Evolutionary conservation across 2,329 filamentous ascomycete species (phyloP).

Genomic region (Fusarium penzigii): DNA sequence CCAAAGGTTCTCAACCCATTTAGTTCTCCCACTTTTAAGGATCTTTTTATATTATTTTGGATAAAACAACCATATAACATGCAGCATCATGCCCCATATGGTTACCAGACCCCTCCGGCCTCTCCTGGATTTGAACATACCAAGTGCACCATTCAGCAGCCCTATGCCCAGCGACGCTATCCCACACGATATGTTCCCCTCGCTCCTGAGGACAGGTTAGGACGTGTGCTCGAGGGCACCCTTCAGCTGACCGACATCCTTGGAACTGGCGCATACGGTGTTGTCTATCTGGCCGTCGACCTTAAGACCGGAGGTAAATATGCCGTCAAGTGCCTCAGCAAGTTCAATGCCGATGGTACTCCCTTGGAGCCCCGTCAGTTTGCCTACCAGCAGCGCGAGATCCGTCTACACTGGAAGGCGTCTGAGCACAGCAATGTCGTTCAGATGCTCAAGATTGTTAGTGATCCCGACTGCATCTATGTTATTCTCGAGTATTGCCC

Average conservation of each 20-base stretch:
- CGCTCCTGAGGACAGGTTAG: constrained; percentile 81
- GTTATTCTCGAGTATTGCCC: constrained; percentile 97
- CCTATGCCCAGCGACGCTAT: constrained; percentile 40
- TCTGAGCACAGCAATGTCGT: constrained; percentile 92
- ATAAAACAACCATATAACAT: constrained; percentile 47
- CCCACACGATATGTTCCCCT: constrained; percentile 55
- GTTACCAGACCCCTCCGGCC: constrained; percentile 59
- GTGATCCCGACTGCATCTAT: constrained; percentile 88
- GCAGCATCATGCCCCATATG: constrained; percentile 59
- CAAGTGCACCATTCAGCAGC: constrained; percentile 46
- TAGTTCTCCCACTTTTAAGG: constrained; percentile 21
- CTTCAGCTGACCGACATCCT: constrained; percentile 83
- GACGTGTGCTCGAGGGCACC: constrained; percentile 77
- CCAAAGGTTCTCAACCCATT: constrained; percentile 9
- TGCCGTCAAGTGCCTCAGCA: constrained; percentile 96
- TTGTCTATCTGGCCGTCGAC: constrained; percentile 89
- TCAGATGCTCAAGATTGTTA: constrained; percentile 90
- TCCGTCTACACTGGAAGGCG: constrained; percentile 85
- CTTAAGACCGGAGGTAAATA: constrained; percentile 79
- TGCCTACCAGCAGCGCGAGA: constrained; percentile 90
- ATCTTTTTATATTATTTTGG: constrained; percentile 19
- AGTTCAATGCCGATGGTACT: constrained; percentile 70
- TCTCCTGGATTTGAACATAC: constrained; percentile 55
- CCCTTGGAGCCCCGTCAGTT: constrained; percentile 81
- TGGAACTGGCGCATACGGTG: constrained; percentile 92